Evolutionary conservation across 768 basidiomycete species (phyloP).

Genomic region (Udeniomyces megalosporus): DNA sequence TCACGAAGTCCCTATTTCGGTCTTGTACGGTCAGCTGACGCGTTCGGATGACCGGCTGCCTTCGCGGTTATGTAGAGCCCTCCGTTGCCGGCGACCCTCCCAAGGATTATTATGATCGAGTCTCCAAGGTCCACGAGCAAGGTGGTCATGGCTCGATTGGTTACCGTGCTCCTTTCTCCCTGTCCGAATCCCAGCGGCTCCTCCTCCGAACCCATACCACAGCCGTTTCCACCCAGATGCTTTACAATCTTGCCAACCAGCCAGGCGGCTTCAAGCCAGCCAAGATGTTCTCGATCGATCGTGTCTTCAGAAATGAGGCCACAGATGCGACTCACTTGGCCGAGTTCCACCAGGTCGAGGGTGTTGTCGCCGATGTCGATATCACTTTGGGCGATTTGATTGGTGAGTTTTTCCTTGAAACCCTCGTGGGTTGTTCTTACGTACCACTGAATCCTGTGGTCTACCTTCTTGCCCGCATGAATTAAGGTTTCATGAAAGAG

Average conservation of each 20-base stretch:
- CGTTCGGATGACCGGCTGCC: too few relatives aligned
- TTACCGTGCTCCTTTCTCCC: conserved; percentile 92
- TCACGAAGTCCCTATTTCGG: not conserved
- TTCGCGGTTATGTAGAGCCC: conserved; percentile 43
- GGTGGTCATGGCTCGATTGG: conserved; percentile 81
- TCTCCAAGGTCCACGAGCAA: conserved; percentile 60
- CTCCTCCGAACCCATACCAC: conserved; percentile 94
- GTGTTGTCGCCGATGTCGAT: conserved; percentile 86
- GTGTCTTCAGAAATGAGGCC: conserved; percentile 97
- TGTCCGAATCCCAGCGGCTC: conserved; percentile 78
- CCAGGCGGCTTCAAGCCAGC: conserved; percentile 29
- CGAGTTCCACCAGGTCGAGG: conserved; percentile 99
- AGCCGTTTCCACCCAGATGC: conserved; percentile 80
- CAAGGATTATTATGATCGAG: conserved; percentile 65
- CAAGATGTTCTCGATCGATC: conserved; percentile 91
- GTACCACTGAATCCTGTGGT: not conserved
- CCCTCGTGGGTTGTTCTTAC: too few relatives aligned
- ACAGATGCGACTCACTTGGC: conserved; percentile 97
- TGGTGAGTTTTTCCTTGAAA: conserved; percentile 44
- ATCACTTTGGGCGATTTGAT: conserved; percentile 90
- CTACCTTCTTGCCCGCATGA: not conserved
- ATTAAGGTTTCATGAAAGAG: conserved; percentile 84
- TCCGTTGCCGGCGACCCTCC: conserved; percentile 57
- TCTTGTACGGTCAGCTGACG: too few relatives aligned
- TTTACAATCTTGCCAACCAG: conserved; percentile 81